Evolutionary conservation across 2,329 filamentous ascomycete species (phyloP), one percentile per base, ranked within the genome.

Genomic region (Chaetoscypha palmicola): DNA sequence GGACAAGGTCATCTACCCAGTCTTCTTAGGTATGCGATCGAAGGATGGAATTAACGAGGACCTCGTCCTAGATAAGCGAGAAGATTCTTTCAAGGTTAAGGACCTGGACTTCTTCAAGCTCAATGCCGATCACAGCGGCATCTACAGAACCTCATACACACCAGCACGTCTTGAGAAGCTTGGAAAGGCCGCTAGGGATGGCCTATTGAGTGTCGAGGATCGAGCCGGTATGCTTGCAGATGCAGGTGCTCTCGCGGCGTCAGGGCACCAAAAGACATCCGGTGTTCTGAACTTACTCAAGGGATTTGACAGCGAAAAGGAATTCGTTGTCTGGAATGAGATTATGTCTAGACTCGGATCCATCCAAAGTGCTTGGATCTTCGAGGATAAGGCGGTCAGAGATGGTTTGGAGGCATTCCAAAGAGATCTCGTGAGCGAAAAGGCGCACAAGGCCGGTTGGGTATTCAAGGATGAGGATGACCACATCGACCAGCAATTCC

Each of bases 251-350:
- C 74, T 97, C 55, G 87, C 91, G 41, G 78, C 86, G 26, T 92
- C 90, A 37, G 91, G 91, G 23, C 94, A 94, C 64, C 87, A 94
- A 64, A 94, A 87, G 72, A 95, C 91, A 0, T 94, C 90, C 12
- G 89, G 88, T 10, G 76, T 95, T 41, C 68, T 97, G 33, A 89
- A 84, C 42, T 74, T 97, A 11, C 73, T 97, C 43, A 86, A 94
- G 63, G 82, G 85, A 38, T 92, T 97, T 49, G 85, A 86, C 64
- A 74, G 80, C 1, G 91, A 97, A 68, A 72, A 80, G 1, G 86
- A 94, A 58, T 96, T 89, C 54, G 86, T 96, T 30, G 91, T 97
- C 2, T 97, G 91, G 91, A 89, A 87, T 54, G 90, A 96, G 65
- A 86, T 97, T 47, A 76, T 89, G 38, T 76, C 83, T 35, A 82